phyloP scores from a whole-genome alignment of 2,329 filamentous ascomycete genomes.

The Aspergillus fumigatus region DNA sequence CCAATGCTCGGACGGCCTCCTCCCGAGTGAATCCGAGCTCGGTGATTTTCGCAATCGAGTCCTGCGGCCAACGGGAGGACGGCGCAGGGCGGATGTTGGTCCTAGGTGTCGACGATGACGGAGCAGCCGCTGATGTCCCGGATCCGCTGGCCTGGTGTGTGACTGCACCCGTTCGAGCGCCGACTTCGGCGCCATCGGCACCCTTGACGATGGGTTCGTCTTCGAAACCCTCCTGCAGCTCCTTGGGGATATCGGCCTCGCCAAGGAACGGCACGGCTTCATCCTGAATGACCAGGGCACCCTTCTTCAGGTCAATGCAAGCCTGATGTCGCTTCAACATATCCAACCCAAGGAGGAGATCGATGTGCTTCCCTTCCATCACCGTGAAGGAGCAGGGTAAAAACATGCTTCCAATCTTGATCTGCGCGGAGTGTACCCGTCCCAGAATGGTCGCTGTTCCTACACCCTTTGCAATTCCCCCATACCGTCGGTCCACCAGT shows the following conservation, averaged over 20 bases:
- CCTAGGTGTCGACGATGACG: constrained; percentile 16
- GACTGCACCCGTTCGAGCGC: constrained; percentile 70
- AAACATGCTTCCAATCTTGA: constrained; percentile 83
- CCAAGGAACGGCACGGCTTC: constrained; percentile 85
- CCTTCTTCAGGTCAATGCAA: constrained; percentile 78
- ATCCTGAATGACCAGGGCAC: constrained; percentile 81
- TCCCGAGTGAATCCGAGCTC: constrained; percentile 72
- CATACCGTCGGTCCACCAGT: constrained; percentile 85
- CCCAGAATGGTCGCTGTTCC: constrained; percentile 93
- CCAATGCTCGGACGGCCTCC: constrained; percentile 73
- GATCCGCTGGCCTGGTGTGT: constrained; percentile 30
- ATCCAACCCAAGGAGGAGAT: constrained; percentile 86
- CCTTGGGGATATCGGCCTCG: constrained; percentile 90
- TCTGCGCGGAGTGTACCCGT: constrained; percentile 89
- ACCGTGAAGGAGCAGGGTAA: constrained; percentile 96
- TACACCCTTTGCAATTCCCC: constrained; percentile 86
- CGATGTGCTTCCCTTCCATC: constrained; percentile 97
- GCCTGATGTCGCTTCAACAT: constrained; percentile 97
- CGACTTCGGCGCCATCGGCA: constrained; percentile 83
- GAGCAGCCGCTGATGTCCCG: constrained; percentile 13
- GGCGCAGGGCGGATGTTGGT: constrained; percentile 25
- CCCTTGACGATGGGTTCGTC: constrained; percentile 81
- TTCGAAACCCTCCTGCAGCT: constrained; percentile 63
- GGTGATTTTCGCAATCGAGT: constrained; percentile 70
- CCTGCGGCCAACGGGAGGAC: constrained; percentile 48